Evolutionary conservation across 352 stramenopile species (phyloP).

Genomic region (Thraustotheca clavata): DNA sequence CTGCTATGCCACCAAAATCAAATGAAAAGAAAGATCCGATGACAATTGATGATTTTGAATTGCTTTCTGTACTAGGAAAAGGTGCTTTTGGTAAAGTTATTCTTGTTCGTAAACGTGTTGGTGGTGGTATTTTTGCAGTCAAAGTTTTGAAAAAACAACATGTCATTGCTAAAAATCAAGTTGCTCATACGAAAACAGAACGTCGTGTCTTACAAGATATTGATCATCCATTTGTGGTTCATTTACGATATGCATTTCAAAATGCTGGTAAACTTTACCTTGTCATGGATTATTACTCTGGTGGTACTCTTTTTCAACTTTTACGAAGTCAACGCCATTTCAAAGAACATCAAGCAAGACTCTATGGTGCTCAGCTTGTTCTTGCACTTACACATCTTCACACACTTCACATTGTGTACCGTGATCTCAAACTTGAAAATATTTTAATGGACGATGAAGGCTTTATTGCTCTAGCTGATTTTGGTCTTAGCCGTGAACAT

Average conservation of each 20-base stretch:
- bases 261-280: slow-evolving; percentile 80
- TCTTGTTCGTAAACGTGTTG: slow-evolving; percentile 57
- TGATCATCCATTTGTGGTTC: slow-evolving; percentile 81
- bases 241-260: slow-evolving; percentile 82
- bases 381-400: slow-evolving; percentile 74
- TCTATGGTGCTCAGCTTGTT: slow-evolving; percentile 80
- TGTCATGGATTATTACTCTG: slow-evolving; percentile 87
- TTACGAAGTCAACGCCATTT: slow-evolving; percentile 63
- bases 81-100: slow-evolving; percentile 95
- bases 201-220: slow-evolving; percentile 76
- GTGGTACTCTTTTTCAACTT: slow-evolving; percentile 77
- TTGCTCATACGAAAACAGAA: slow-evolving; percentile 89
- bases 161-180: slow-evolving; percentile 82
- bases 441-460: slow-evolving; percentile 77
- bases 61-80: slow-evolving; percentile 96
- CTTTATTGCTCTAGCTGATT: slow-evolving; percentile 83
- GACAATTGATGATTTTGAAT: slow-evolving; percentile 92
- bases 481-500: slow-evolving; percentile 70
- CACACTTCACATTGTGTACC: slow-evolving; percentile 80
- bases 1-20: not conserved
- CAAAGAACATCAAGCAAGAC: slow-evolving; percentile 46
- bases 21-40: slow-evolving; percentile 39
- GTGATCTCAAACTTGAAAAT: slow-evolving; percentile 82
- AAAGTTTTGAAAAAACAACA: slow-evolving; percentile 89
- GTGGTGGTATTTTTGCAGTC: slow-evolving; percentile 80